These are phyloP conservation scores for Cystobasidium ongulense DNA, from an alignment of 768 basidiomycete genomes.

Conservation along the genomic window DNA sequence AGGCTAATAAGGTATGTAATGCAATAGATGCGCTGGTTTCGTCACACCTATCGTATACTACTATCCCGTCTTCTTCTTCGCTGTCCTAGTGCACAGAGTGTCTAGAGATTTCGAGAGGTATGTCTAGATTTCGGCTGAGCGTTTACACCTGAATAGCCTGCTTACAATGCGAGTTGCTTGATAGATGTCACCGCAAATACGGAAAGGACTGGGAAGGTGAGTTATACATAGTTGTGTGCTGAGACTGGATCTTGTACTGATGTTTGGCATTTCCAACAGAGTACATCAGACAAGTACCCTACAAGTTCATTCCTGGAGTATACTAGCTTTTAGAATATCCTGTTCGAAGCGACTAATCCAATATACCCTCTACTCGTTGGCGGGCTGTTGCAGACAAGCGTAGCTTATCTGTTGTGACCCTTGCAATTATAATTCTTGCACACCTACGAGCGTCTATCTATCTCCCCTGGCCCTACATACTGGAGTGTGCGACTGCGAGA, in stretches of 20 bases:
- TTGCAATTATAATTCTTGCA: too few relatives aligned
- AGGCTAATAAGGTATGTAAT: not conserved
- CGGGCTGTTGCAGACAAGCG: too few relatives aligned
- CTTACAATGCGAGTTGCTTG: not conserved
- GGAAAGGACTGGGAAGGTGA: conserved; percentile 40
- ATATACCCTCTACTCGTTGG: too few relatives aligned
- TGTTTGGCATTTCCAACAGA: conserved; percentile 1
- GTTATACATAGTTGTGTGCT: not conserved
- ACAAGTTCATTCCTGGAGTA: conserved; percentile 27
- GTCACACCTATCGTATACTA: conserved; percentile 73
- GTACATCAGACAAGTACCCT: conserved; percentile 24
- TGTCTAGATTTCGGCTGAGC: conserved; percentile 36
- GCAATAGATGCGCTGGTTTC: conserved; percentile 32
- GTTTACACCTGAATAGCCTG: too few relatives aligned
- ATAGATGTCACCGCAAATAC: conserved; percentile 41
- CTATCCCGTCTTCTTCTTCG: conserved; percentile 92
- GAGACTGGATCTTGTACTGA: not conserved
- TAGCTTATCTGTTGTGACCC: too few relatives aligned
- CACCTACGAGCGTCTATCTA: too few relatives aligned
- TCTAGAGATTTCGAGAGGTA: conserved; percentile 88
- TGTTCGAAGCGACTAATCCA: too few relatives aligned
- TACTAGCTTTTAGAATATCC: too few relatives aligned
- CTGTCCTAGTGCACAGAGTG: conserved; percentile 81
- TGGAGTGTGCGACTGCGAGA: too few relatives aligned
- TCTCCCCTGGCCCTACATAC: too few relatives aligned